phyloP scores from a whole-genome alignment of 1,284 basidiomycete species.

The Xerocomus minutiporus region DNA sequence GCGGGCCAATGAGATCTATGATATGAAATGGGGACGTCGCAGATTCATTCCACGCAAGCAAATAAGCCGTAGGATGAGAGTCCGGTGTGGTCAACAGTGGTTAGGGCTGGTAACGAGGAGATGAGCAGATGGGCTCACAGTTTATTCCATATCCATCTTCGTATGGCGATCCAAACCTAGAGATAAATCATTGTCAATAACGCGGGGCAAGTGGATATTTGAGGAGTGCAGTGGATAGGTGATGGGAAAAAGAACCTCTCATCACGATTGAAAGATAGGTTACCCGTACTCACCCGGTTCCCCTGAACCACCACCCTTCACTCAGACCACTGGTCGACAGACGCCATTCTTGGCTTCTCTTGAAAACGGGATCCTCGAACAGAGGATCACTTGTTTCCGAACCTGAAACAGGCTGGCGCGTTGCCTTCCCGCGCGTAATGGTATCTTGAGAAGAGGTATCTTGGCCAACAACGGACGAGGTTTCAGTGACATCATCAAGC shows the following conservation, averaged over 20 bases:
- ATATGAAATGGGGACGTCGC: background rate
- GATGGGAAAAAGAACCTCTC: background rate
- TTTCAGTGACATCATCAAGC: constrained; percentile 18
- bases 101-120: background rate
- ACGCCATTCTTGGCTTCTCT: constrained; percentile 81
- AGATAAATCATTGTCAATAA: constrained; percentile 8
- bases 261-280: background rate
- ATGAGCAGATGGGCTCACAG: constrained; percentile 51
- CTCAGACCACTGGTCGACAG: constrained; percentile 90
- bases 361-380: constrained; percentile 79
- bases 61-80: no score
- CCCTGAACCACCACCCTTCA: constrained; percentile 83
- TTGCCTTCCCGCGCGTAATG: constrained; percentile 19
- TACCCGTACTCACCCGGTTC: constrained; percentile 67
- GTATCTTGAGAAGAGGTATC: constrained; percentile 20
- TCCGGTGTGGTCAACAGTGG: background rate
- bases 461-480: background rate
- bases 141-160: constrained; percentile 90
- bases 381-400: constrained; percentile 40
- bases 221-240: background rate
- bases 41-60: background rate
- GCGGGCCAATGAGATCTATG: constrained; percentile 77
- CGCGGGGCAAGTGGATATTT: background rate
- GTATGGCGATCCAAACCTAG: constrained; percentile 75
- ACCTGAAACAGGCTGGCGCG: background rate